A percentile compares a stretch with the other conserved stretches of the same genome.
phyloP scores from a whole-genome alignment of 352 stramenopile species.

The Plasmopara muralis region DNA sequence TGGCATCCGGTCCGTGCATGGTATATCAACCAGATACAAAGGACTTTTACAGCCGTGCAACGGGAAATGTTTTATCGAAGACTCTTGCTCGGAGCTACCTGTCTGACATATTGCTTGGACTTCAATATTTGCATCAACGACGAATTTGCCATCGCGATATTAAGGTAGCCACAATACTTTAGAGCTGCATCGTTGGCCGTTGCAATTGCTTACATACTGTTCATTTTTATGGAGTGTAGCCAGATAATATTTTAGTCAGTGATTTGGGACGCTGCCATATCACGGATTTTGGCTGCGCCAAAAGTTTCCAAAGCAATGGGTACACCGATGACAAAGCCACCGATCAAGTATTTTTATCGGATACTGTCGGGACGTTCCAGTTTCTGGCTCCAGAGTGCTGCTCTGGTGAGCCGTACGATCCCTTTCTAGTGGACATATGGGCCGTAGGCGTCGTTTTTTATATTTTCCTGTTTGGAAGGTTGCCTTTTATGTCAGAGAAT shows the following conservation, averaged over 20 bases:
- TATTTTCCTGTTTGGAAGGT: conserved; percentile 74
- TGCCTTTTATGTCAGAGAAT: conserved; percentile 72
- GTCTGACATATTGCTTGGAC: conserved; percentile 65
- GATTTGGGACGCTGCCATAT: conserved; percentile 72
- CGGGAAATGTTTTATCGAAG: conserved; percentile 45
- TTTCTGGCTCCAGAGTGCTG: conserved; percentile 88
- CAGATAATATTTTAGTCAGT: conserved; percentile 85
- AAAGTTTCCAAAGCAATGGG: conserved; percentile 15
- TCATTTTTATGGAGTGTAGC: conserved; percentile 26
- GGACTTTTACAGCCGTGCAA: conserved; percentile 65
- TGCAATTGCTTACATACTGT: conserved; percentile 4
- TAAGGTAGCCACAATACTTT: conserved; percentile 42
- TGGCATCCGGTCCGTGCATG: conserved; percentile 79
- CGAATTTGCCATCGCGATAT: conserved; percentile 86
- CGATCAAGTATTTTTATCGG: conserved; percentile 35
- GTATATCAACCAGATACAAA: conserved; percentile 57
- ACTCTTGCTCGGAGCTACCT: conserved; percentile 56
- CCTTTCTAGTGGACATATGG: conserved; percentile 83
- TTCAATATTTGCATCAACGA: conserved; percentile 72
- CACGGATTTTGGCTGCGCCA: conserved; percentile 85
- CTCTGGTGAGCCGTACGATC: conserved; percentile 72
- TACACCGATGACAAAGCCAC: neutral
- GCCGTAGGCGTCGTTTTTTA: conserved; percentile 80
- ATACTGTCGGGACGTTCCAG: conserved; percentile 87
- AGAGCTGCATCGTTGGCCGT: neutral